phyloP scores from a whole-genome alignment of 1,139 yeast genomes.

The Candida smagusa region DNA sequence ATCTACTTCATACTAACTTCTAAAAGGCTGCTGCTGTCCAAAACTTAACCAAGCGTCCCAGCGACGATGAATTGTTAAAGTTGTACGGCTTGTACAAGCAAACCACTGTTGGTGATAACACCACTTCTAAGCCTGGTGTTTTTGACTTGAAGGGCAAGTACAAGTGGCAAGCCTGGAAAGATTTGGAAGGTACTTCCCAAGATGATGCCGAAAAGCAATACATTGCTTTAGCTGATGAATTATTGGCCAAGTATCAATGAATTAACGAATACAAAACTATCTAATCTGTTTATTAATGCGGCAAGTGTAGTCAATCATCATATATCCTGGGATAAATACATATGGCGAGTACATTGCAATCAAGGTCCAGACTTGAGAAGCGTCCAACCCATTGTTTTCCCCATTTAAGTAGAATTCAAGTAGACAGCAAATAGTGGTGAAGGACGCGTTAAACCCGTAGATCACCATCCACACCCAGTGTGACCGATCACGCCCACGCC shows the following conservation, averaged over 20 bases:
- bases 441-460: slow-evolving; percentile 74
- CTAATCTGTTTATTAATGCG: slow-evolving; percentile 7
- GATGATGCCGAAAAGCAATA: slow-evolving; percentile 90
- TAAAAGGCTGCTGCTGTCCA: slow-evolving; percentile 75
- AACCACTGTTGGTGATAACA: slow-evolving; percentile 94
- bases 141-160: slow-evolving; percentile 93
- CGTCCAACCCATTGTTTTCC: slow-evolving; percentile 30
- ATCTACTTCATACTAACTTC: slow-evolving; percentile 13
- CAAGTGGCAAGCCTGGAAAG: slow-evolving; percentile 98
- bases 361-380: slow-evolving; percentile 38
- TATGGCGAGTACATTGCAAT: slow-evolving; percentile 63
- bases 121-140: slow-evolving; percentile 77
- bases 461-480: slow-evolving; percentile 53
- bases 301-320: slow-evolving; percentile 44
- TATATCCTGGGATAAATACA: slow-evolving; percentile 55
- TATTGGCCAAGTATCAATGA: slow-evolving; percentile 46
- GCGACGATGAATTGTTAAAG: slow-evolving; percentile 79
- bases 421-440: slow-evolving; percentile 69
- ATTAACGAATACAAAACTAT: background rate
- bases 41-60: slow-evolving; percentile 71
- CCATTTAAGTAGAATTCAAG: slow-evolving; percentile 38
- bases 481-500: slow-evolving; percentile 15
- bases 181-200: slow-evolving; percentile 76
- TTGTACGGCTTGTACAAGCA: slow-evolving; percentile 93
- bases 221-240: slow-evolving; percentile 69